phyloP scores from a whole-genome alignment of 2,329 filamentous ascomycete species.

The Apiospora sp. region DNA sequence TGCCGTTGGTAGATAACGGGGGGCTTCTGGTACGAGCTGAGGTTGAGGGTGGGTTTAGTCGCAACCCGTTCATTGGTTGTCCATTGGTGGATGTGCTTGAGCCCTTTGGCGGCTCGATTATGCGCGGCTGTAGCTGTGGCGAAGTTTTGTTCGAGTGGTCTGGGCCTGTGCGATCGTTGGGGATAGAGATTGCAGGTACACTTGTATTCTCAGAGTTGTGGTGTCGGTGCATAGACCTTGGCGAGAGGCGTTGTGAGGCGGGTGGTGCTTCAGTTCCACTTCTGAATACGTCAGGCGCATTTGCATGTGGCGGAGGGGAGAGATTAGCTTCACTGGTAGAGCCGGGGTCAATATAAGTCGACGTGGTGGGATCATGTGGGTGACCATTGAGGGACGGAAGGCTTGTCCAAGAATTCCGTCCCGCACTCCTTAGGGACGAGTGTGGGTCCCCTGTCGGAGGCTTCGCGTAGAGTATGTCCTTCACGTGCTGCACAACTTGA shows the following conservation, averaged over 20 bases:
- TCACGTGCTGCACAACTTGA: background rate
- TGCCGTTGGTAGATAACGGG: background rate
- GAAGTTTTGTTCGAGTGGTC: background rate
- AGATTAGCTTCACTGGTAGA: too few relatives aligned
- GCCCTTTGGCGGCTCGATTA: background rate
- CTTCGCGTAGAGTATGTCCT: background rate
- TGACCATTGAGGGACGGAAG: background rate
- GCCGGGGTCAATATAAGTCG: too few relatives aligned
- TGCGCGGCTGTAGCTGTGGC: background rate
- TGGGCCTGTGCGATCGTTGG: background rate
- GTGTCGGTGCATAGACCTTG: background rate
- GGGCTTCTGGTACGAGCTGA: background rate
- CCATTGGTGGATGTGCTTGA: too few relatives aligned
- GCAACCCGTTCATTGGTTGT: background rate
- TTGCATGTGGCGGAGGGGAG: too few relatives aligned
- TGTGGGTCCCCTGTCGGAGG: background rate
- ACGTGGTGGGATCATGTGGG: too few relatives aligned
- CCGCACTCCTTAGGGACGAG: background rate
- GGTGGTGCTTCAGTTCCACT: background rate
- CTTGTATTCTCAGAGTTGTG: background rate
- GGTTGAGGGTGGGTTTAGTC: background rate
- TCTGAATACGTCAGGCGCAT: too few relatives aligned
- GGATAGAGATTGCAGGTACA: background rate
- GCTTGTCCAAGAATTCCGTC: too few relatives aligned
- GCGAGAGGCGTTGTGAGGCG: background rate